Percentiles rank a stretch among this genome's conserved stretches.
Evolutionary conservation across 225 moss, liverwort and hornwort species (phyloP).

Genomic region (Rhytidiadelphus loreus): DNA sequence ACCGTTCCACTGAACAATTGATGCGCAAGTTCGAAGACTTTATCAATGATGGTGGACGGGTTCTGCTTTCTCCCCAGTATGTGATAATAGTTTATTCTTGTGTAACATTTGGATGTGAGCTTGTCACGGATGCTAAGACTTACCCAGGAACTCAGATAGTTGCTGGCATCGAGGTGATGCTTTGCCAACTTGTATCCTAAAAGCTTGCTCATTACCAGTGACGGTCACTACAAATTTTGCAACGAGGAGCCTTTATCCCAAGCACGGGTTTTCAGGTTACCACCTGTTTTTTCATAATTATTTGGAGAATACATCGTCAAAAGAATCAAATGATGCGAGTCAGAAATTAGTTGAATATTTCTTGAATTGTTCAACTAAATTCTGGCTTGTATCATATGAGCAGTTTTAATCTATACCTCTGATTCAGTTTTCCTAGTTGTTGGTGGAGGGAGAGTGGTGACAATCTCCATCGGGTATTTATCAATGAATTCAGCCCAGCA

Average conservation of each 20-base stretch:
- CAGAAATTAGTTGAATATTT: neutral
- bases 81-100: neutral
- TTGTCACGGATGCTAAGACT: neutral
- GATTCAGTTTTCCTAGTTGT: neutral
- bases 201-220: neutral
- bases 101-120: neutral
- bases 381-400: neutral
- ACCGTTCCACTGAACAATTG: neutral
- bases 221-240: neutral
- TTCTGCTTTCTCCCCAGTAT: neutral
- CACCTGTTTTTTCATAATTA: neutral
- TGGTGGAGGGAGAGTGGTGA: neutral
- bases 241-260: neutral
- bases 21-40: neutral
- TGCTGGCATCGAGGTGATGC: neutral
- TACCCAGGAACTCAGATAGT: neutral
- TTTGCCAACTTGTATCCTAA: neutral
- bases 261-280: neutral
- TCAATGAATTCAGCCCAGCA: slow-evolving; percentile 21
- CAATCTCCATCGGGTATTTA: slow-evolving; percentile 7
- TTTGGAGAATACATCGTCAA: neutral
- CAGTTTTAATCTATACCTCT: neutral
- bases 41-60: neutral
- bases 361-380: neutral
- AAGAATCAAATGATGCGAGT: neutral